Conservation (phyloP, 805 yeast species). For the Schizosaccharomyces lindneri region DNA sequence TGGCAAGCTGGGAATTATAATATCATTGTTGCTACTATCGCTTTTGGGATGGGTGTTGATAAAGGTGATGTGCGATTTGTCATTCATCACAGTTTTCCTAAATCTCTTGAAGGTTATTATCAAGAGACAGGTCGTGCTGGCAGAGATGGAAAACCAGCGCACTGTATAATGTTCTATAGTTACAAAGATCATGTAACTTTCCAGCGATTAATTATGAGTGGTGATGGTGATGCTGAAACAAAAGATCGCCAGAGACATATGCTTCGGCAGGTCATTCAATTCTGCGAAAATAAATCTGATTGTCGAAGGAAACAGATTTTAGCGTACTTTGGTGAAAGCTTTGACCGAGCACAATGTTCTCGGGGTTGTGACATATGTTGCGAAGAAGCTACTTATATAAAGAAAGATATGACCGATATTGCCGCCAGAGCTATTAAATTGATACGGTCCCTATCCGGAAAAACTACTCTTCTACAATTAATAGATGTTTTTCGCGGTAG, state of each 20-base stretch:
- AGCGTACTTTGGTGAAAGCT: slow-evolving; percentile 70
- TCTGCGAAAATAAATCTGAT: slow-evolving; percentile 74
- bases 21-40: slow-evolving; percentile 88
- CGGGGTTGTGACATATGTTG: slow-evolving; percentile 73
- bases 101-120: slow-evolving; percentile 84
- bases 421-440: slow-evolving; percentile 36
- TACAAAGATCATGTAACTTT: slow-evolving; percentile 14
- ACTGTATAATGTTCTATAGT: slow-evolving; percentile 61
- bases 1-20: slow-evolving; percentile 60
- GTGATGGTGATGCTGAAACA: slow-evolving; percentile 1
- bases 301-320: slow-evolving; percentile 76
- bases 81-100: slow-evolving; percentile 64
- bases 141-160: slow-evolving; percentile 66
- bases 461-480: slow-evolving; percentile 55
- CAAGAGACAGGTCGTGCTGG: slow-evolving; percentile 98
- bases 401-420: slow-evolving; percentile 41
- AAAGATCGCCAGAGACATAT: slow-evolving; percentile 57
- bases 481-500: slow-evolving; percentile 69
- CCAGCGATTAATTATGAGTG: background rate
- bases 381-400: slow-evolving; percentile 18
- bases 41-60: slow-evolving; percentile 98
- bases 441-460: slow-evolving; percentile 25
- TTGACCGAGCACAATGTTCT: slow-evolving; percentile 38
- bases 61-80: slow-evolving; percentile 88
- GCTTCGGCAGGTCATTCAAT: slow-evolving; percentile 61